phyloP scores from a whole-genome alignment of 805 yeast genomes.

The Saturnispora sanitii region DNA sequence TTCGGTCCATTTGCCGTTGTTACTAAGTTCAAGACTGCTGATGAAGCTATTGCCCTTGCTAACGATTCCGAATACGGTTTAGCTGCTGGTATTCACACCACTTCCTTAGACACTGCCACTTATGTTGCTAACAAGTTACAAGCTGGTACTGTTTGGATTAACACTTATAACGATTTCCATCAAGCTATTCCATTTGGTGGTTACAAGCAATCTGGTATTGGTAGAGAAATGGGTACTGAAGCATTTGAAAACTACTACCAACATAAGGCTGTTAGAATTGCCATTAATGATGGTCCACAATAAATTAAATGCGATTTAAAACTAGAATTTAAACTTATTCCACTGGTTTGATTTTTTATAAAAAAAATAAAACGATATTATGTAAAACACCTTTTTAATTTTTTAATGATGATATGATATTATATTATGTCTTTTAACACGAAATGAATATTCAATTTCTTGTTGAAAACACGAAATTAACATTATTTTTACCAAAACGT shows the following conservation, averaged over 20 bases:
- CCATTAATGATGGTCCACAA: constrained; percentile 19
- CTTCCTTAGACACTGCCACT: constrained; percentile 49
- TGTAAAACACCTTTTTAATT: not conserved
- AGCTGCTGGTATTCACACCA: constrained; percentile 74
- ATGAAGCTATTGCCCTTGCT: constrained; percentile 57
- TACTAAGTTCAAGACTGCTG: constrained; percentile 55
- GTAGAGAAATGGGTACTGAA: constrained; percentile 80
- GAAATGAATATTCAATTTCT: too few relatives aligned
- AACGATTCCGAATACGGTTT: constrained; percentile 67
- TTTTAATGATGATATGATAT: not conserved
- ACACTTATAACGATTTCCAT: constrained; percentile 73
- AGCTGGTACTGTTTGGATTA: constrained; percentile 75
- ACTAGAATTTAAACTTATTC: too few relatives aligned
- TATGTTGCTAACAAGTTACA: constrained; percentile 54
- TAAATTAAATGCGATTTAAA: too few relatives aligned
- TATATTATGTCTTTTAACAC: too few relatives aligned
- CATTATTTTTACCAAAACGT: not conserved
- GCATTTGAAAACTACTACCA: constrained; percentile 61
- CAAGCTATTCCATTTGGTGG: constrained; percentile 76
- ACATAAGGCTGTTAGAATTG: constrained; percentile 53
- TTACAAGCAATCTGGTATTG: constrained; percentile 70
- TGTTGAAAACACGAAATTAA: not conserved
- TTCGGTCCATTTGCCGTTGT: constrained; percentile 74
- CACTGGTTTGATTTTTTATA: too few relatives aligned
- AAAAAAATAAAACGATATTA: too few relatives aligned